Conservation (phyloP, 768 basidiomycete species). For the Amanita molliuscula region DNA sequence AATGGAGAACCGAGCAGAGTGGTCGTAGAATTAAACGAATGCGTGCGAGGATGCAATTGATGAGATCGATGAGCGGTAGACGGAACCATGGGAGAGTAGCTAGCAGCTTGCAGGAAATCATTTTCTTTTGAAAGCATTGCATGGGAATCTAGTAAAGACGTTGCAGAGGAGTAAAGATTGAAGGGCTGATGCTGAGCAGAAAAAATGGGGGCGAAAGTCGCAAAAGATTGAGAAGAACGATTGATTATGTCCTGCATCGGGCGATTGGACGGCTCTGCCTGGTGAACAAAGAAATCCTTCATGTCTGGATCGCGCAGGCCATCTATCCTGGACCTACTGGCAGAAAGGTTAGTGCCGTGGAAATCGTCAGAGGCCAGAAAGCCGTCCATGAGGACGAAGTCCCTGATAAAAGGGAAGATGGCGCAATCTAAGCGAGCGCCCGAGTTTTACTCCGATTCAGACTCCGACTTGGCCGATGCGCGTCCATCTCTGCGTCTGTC, state of each 20-base stretch:
- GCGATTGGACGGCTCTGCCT: background rate
- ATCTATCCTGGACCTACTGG: background rate
- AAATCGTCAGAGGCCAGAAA: background rate
- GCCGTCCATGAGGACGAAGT: conserved; percentile 2
- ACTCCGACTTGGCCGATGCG: background rate
- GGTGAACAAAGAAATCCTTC: background rate
- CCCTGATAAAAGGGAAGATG: background rate
- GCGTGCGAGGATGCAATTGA: background rate
- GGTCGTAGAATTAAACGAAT: conserved; percentile 3
- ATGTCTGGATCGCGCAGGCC: background rate
- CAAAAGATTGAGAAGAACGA: background rate
- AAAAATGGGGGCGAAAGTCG: background rate
- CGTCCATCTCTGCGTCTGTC: conserved; percentile 17
- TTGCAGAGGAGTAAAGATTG: conserved; percentile 3
- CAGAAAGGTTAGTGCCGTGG: background rate
- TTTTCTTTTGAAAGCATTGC: conserved; percentile 4
- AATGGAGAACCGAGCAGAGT: conserved; percentile 10
- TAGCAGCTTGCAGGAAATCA: conserved; percentile 1
- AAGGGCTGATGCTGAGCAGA: conserved; percentile 5
- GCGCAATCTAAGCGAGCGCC: conserved; percentile 1
- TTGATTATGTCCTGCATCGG: conserved; percentile 5
- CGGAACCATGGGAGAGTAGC: background rate
- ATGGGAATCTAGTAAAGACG: conserved; percentile 2
- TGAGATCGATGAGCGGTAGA: background rate
- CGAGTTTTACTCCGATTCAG: conserved; percentile 4